Percentiles rank a stretch among this genome's conserved stretches.
Conservation (phyloP, 129 eudicot species). For the Kitagawia praeruptora region DNA sequence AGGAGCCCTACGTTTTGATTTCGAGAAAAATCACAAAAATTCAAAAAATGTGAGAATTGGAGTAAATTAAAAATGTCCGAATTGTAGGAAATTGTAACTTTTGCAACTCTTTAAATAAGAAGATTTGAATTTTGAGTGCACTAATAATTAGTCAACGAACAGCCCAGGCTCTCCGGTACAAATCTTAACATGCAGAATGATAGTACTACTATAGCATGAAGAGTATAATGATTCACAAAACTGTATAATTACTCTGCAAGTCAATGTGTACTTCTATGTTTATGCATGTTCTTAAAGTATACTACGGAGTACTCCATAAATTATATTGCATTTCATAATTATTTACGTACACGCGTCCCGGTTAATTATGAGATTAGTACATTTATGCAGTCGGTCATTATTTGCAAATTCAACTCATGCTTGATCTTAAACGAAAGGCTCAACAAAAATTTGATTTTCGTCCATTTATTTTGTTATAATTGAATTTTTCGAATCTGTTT, state of each 20-base stretch:
- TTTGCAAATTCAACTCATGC: neutral
- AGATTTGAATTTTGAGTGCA: neutral
- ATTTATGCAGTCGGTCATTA: neutral
- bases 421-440: neutral
- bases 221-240: neutral
- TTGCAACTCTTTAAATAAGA: too few species aligned
- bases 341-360: neutral
- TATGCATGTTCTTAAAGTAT: neutral
- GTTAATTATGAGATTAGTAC: neutral
- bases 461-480: neutral
- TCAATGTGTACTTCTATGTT: neutral
- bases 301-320: neutral
- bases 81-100: too few species aligned
- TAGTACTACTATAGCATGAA: neutral
- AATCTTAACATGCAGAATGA: neutral
- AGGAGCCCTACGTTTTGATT: too few species aligned
- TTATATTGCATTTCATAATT: neutral
- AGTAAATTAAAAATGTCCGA: too few species aligned
- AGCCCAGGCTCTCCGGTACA: neutral
- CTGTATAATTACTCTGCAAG: neutral
- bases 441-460: neutral
- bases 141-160: constrained; percentile 4
- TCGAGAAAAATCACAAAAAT: too few species aligned
- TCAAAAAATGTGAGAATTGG: too few species aligned
- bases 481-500: neutral